Base-by-base conservation (phyloP, 2,329 filamentous ascomycete species). In the Raffaelea albimanens region DNA sequence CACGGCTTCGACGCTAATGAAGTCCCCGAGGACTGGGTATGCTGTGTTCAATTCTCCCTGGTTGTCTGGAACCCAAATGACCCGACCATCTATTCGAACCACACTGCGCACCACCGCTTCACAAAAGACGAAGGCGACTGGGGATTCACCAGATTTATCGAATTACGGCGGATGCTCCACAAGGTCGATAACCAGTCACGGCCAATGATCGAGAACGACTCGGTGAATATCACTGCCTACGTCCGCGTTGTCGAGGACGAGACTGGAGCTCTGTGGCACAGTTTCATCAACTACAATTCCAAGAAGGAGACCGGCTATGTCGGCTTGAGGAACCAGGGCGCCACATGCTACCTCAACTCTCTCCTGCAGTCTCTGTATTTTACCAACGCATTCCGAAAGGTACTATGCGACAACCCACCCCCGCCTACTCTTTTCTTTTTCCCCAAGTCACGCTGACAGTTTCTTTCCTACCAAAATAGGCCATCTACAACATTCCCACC, bases 301-400 rank as follows among this genome's bases (percentile, higher is more conserved):
- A 98, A 97, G 70, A 95, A 93, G 63, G 90, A 96, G 67, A 98
- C 93, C 0, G 93, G 93, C 49, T 97, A 90, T 70, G 93, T 98
- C 39, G 93, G 93, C 3, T 72, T 98, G 46, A 93, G 93, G 66
- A 98, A 98, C 60, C 93, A 97, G 65, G 93, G 93, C 54, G 93
- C 93, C 44, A 93, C 87, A 1, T 93, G 87, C 66, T 93, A 93
- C 62, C 71, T 93, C 43, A 93, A 93, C 64, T 91, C 87, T 8
- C 75, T 93, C 7, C 70, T 93, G 42, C 87, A 93, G 61, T 91
- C 87, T 1, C 68, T 93, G 40, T 93, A 88, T 60, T 90, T 91
- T 59, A 93, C 81, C 45, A 96, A 95, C 63, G 83, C 86, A 36
- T 98, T 98, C 69, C 84, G 93, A 62, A 95, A 95, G 76, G 86